Conservation (phyloP, 768 basidiomycete species). For the Lepiota brunneoincarnata region DNA sequence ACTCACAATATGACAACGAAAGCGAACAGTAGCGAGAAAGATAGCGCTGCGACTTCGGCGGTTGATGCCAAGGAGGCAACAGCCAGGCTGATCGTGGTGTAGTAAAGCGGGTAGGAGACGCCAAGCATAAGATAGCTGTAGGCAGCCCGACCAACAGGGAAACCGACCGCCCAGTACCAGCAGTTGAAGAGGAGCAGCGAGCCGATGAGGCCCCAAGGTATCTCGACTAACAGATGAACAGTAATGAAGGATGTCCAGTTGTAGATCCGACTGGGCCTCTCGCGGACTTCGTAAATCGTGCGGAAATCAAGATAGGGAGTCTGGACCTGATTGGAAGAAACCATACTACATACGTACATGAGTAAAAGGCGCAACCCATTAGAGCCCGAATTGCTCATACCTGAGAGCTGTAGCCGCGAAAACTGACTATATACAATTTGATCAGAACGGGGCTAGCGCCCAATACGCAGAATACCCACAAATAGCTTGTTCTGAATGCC, state of each 20-base stretch:
- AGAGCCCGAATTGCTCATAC: no score
- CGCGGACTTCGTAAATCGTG: conserved; percentile 65
- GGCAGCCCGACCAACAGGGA: conserved; percentile 47
- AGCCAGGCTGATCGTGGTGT: conserved; percentile 58
- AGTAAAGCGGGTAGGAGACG: conserved; percentile 61
- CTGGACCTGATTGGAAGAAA: conserved; percentile 62
- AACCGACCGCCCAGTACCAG: conserved; percentile 76
- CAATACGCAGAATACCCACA: conserved; percentile 32
- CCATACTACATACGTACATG: no score
- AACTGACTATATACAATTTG: conserved; percentile 35
- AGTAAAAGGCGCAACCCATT: no score
- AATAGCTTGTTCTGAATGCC: conserved; percentile 68
- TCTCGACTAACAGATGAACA: conserved; percentile 52
- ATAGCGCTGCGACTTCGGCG: conserved; percentile 54
- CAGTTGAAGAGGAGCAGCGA: conserved; percentile 62
- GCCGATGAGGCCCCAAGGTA: conserved; percentile 65
- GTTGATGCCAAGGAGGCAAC: conserved; percentile 61
- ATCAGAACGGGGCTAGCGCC: conserved; percentile 1
- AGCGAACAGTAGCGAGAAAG: conserved; percentile 58
- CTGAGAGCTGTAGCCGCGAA: conserved; percentile 57
- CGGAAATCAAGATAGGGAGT: conserved; percentile 58
- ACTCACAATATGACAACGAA: conserved; percentile 63
- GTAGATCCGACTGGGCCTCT: conserved; percentile 64
- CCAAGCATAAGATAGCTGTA: conserved; percentile 58
- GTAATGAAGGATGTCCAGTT: conserved; percentile 60